Conservation (phyloP, 805 yeast species). For the Starmerella khaoyaiensis region DNA sequence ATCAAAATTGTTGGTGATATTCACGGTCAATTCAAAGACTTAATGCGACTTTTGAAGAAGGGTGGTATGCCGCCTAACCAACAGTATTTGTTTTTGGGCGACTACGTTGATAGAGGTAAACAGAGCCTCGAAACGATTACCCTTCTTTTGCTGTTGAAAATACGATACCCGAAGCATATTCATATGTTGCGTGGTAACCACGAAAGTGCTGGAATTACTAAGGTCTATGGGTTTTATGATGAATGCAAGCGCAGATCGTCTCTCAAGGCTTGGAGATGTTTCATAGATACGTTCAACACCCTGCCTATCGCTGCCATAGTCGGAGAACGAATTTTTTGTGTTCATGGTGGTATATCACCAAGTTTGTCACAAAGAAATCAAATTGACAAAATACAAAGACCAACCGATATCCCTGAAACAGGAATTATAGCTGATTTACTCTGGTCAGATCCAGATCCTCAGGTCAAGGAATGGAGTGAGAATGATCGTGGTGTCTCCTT, state of each 20-base stretch:
- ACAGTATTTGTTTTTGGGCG: constrained; percentile 85
- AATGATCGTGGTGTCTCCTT: constrained; percentile 75
- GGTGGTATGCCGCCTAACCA: constrained; percentile 96
- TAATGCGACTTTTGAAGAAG: constrained; percentile 78
- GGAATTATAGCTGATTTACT: constrained; percentile 64
- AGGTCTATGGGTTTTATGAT: constrained; percentile 95
- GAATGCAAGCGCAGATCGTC: constrained; percentile 91
- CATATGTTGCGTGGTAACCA: constrained; percentile 92
- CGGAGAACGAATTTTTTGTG: constrained; percentile 86
- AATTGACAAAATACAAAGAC: constrained; percentile 57
- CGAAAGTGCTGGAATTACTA: constrained; percentile 92
- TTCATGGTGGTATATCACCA: constrained; percentile 75
- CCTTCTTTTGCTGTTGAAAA: constrained; percentile 75
- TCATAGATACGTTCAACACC: constrained; percentile 89
- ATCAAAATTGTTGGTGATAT: constrained; percentile 86
- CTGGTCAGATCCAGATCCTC: constrained; percentile 80
- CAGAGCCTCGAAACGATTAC: constrained; percentile 88
- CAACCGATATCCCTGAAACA: constrained; percentile 74
- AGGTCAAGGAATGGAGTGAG: constrained; percentile 73
- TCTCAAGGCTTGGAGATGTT: constrained; percentile 81
- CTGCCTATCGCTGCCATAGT: constrained; percentile 91
- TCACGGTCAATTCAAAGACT: constrained; percentile 92
- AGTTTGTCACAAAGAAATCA: constrained; percentile 58
- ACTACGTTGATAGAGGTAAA: constrained; percentile 95
- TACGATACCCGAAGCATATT: constrained; percentile 90